Percentiles rank a stretch among this genome's conserved stretches.
These are phyloP conservation scores for Lepidium campestre DNA, from an alignment of 441 rosid genomes.

Conservation along the genomic window DNA sequence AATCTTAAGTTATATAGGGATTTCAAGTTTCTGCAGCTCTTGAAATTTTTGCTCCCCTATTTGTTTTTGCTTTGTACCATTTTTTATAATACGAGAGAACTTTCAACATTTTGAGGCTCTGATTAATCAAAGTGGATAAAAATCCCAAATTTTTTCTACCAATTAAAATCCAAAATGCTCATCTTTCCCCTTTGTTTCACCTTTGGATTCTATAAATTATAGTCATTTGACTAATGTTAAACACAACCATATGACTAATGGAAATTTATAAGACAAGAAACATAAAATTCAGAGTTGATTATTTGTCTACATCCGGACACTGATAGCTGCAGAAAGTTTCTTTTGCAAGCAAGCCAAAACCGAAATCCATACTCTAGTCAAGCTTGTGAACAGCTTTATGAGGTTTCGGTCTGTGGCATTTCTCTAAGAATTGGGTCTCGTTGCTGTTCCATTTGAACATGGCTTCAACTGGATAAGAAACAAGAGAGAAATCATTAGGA, in stretches of 20 bases:
- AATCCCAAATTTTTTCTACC: background rate
- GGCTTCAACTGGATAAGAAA: slow-evolving; percentile 7
- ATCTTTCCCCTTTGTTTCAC: background rate
- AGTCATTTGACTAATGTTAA: no score
- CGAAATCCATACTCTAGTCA: background rate
- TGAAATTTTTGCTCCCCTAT: slow-evolving; percentile 15
- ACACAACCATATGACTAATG: background rate
- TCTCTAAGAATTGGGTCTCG: background rate
- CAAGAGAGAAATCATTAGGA: background rate
- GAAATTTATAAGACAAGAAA: background rate
- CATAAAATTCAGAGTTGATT: background rate
- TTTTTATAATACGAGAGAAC: background rate
- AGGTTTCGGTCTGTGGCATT: background rate
- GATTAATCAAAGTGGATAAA: background rate
- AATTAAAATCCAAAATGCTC: background rate
- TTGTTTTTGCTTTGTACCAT: slow-evolving; percentile 11
- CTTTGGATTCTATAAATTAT: background rate
- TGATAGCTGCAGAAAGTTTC: background rate
- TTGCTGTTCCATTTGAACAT: background rate
- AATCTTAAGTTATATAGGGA: slow-evolving; percentile 7
- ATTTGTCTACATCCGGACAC: background rate
- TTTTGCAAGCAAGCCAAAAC: background rate
- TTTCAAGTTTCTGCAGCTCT: slow-evolving; percentile 1
- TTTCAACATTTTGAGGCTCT: background rate
- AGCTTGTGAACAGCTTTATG: background rate